Evolutionary conservation across 192 early-diverging fungal species (phyloP), one percentile per base, ranked within the genome.

Genomic region (Linnemannia elongata): DNA sequence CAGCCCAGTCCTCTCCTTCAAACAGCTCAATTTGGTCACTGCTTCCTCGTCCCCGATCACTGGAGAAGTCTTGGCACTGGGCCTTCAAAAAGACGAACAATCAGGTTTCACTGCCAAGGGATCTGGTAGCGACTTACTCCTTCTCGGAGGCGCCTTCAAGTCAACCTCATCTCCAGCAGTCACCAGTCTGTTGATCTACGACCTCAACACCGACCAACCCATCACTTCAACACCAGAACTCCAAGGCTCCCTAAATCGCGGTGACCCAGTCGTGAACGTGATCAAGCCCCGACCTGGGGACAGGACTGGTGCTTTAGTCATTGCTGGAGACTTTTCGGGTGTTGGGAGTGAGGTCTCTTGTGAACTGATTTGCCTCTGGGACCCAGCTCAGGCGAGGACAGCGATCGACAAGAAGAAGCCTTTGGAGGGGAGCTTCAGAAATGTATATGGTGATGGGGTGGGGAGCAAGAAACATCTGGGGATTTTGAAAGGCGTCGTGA

Each of bases 261-360:
- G 69, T 2, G 71, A 77, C 18, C 84, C 84, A 1, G 75, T 81
- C 1, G 57, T 86, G 22, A 41, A 77, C 5, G 84, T 86, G n/a
- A 86, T 86, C 42, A 86, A 86, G 49, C 52, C 44, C 45, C 75
- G 45, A 1, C 84, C 84, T 18, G 75, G 79, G 1, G n/a, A 41
- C 30, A 35, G n/a, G 22, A 27, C 18, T 30, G 54, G 73, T 2
- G 27, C 45, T 22, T 49, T 86, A n/a, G 69, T 86, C 45, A 12
- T 86, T 35, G 83, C 78, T 17, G 83, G 83, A 17, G 78, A 86
- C 20, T 86, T 86, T 45, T 71, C 79, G 8, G 84, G 84, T 1
- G 70, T 86, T 24, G 83, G 83, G 7, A 39, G 2, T 17, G 79
- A 54, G 24, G 52, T 76, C 55, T 36, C 42, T 0, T 86, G 84